Base-by-base conservation (phyloP, 495 filamentous ascomycete species). In the Glarea lozoyensis region DNA sequence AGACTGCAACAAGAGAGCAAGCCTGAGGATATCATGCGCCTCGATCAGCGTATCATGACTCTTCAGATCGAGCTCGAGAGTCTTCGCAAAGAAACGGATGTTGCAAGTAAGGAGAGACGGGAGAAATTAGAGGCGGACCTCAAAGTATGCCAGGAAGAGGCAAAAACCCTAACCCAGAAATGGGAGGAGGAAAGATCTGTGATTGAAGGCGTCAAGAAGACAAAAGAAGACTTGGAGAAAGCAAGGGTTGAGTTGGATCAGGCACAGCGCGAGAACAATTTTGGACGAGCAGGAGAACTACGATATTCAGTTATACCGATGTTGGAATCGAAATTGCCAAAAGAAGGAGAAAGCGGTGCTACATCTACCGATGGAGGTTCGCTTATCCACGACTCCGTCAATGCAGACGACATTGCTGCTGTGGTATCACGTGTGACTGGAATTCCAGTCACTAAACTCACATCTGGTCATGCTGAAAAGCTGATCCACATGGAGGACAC, bases 1-100 rank as follows among this genome's bases (percentile, higher is more conserved):
- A 75, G 92, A 13, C 61, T 98, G 46, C 92, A 98, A 57, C 92
- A 98, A 60, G 92, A 98, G 63, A 94, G 87, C 53, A 94, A 94
- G 49, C 92, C 92, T 0, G 92, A 98, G 45, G 77, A 87, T 11
- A 96, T 98, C 21, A 79, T 88, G 56, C 77, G 83, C 38, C 73
- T 96, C 15, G 92, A 97, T 54, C 85, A 90, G 36, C 82, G 86
- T 54, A 95, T 98, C 37, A 89, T 95, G 69, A 97, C 92, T 1
- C 85, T 97, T 29, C 90, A 95, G 53, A 98, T 98, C 51, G 92
- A 98, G 60, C 71, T 98, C 1, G 92, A 98, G 59, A 95, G 89
- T 40, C 71, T 98, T 21, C 76, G 92, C 37, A 97, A 97, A 50
- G 92, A 98, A 61, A 94, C 80, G 11, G 92, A 98, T 54, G 66